Evolutionary conservation across 768 basidiomycete species (phyloP), one percentile per base, ranked within the genome.

Genomic region (Serendipita indica): DNA sequence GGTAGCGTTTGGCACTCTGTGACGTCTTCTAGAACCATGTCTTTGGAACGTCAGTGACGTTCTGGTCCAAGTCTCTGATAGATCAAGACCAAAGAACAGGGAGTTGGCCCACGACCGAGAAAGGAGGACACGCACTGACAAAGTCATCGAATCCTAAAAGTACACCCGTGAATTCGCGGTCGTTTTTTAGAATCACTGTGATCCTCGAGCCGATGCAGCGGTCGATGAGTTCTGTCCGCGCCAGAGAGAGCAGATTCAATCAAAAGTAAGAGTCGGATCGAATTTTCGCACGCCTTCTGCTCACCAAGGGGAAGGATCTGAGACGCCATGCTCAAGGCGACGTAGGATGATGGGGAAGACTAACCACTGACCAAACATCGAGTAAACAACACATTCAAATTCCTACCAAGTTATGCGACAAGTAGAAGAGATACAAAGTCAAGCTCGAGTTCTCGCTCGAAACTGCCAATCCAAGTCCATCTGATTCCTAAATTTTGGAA

Each of bases 181-280:
- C 92, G 65, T 79, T 84, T 74, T 97, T 98, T 90, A 96, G 97
- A 69, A 98, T 82, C 65, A 98, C 94, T 89, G 91, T 96, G 67
- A 98, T 93, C 52, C 82, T 81, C 33, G 91, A 94, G 59, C 94
- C 94, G 69, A 97, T 98, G 68, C 94, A 97, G 69, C 88, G 80
- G 70, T 99, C 94, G 66, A 99, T 94, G 41, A 99, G 77, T 70
- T 98, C 94, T 93, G 63, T 57, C 30, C 46, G 41, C 30, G 39
- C 28, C 41, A 62, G 7, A 27, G 33, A 10, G 30, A 13, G 37
- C 14, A 25, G 16, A 14, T 39, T 2, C 22, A 33, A 39, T 35
- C 25, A 22, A 12, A 4, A 32, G 33, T 20, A 52, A 18, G 34
- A 49, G 0, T 27, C 14, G 22, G 43, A 12, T 46, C 12, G 13